Evolutionary conservation across 2,329 filamentous ascomycete species (phyloP).

Genomic region (Aspergillus arachidicola): DNA sequence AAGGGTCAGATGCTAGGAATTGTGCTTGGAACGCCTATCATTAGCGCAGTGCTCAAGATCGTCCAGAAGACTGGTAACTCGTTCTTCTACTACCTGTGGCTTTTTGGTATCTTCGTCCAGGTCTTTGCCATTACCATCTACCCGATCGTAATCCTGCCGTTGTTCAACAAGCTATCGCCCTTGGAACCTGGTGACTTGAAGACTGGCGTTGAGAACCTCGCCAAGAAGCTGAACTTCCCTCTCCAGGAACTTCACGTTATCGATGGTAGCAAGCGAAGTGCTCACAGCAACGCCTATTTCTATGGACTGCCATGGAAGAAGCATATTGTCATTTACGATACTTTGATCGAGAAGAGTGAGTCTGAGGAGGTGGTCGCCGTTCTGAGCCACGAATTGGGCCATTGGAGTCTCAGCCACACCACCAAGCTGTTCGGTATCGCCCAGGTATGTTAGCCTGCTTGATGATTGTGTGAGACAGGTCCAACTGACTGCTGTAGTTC

Average conservation of each 20-base stretch:
- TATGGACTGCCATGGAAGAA: constrained; percentile 99
- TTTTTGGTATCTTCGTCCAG: constrained; percentile 86
- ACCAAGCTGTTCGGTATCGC: constrained; percentile 86
- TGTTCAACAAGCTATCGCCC: constrained; percentile 98
- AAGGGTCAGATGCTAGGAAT: constrained; percentile 85
- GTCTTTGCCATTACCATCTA: constrained; percentile 96
- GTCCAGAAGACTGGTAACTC: constrained; percentile 89
- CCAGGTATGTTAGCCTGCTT: constrained; percentile 60
- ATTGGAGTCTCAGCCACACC: constrained; percentile 96
- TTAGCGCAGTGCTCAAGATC: constrained; percentile 90
- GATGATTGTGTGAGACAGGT: not conserved
- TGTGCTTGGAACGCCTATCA: constrained; percentile 80
- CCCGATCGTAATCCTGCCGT: constrained; percentile 86
- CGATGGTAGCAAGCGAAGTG: constrained; percentile 83
- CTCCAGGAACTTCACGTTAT: constrained; percentile 93
- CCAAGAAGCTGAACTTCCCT: constrained; percentile 83
- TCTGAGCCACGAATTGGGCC: constrained; percentile 90
- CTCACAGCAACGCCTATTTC: constrained; percentile 92
- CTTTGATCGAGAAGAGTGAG: constrained; percentile 91
- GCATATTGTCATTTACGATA: constrained; percentile 99
- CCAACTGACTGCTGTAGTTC: constrained; percentile 53
- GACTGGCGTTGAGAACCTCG: constrained; percentile 80
- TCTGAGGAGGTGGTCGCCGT: constrained; percentile 93
- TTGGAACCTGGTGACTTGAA: constrained; percentile 86
- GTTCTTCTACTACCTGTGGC: constrained; percentile 98